A percentile compares a stretch with the other conserved stretches of the same genome.
Conservation (phyloP, 2,329 filamentous ascomycete genomes). For the Fusarium abutilonis region DNA sequence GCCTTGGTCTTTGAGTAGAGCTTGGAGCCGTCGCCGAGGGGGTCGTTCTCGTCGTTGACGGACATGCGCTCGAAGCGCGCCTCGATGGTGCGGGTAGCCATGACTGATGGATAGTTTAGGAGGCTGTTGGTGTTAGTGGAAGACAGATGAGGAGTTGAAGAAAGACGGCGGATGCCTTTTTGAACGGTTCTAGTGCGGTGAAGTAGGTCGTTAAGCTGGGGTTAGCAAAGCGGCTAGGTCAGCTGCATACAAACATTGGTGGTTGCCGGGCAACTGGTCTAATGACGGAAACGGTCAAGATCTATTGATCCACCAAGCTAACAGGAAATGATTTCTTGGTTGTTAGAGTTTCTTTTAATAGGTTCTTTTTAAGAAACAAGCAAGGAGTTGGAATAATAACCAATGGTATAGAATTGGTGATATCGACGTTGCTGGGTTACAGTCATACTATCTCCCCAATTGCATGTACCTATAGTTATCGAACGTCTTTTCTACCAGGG, state of each 20-base stretch:
- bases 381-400: not conserved
- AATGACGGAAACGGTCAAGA: constrained; percentile 1
- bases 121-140: constrained; percentile 41
- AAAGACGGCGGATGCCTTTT: constrained; percentile 28
- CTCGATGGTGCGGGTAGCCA: constrained; percentile 84
- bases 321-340: not conserved
- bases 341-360: not conserved
- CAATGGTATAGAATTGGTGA: not conserved
- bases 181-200: constrained; percentile 24
- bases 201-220: constrained; percentile 22
- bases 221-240: constrained; percentile 10
- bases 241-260: constrained; percentile 15
- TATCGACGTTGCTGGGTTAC: no score
- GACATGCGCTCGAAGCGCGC: constrained; percentile 89
- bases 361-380: not conserved
- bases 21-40: constrained; percentile 61
- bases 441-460: no score
- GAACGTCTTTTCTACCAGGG: no score
- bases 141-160: constrained; percentile 13
- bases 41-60: constrained; percentile 87
- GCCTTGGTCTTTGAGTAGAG: constrained; percentile 82
- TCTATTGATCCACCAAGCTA: not conserved
- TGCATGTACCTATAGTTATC: no score
- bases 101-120: constrained; percentile 43
- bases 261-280: constrained; percentile 25